Evolutionary conservation across 805 yeast genomes (phyloP).

Genomic region (Schwanniomyces sp.): DNA sequence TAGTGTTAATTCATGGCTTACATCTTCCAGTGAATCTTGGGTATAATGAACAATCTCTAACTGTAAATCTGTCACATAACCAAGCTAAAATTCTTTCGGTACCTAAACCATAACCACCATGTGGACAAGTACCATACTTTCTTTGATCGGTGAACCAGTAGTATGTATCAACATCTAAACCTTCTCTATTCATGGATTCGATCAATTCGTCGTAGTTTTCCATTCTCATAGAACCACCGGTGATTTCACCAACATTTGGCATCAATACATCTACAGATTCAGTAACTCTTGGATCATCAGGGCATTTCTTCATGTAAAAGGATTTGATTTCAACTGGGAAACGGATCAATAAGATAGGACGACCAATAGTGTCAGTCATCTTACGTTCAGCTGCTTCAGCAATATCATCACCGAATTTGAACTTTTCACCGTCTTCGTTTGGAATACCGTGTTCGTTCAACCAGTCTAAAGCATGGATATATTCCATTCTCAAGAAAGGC

Average conservation of each 20-base stretch:
- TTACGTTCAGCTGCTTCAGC: constrained; percentile 99
- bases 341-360: constrained; percentile 85
- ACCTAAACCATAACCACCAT: constrained; percentile 99
- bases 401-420: constrained; percentile 97
- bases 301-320: constrained; percentile 94
- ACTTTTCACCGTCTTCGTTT: constrained; percentile 91
- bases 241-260: constrained; percentile 99
- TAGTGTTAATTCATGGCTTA: constrained; percentile 62
- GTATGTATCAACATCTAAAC: constrained; percentile 76
- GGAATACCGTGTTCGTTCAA: constrained; percentile 90
- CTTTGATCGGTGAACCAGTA: constrained; percentile 97
- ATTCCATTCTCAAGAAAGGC: constrained; percentile 91
- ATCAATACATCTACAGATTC: constrained; percentile 97
- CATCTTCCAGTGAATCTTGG: constrained; percentile 99
- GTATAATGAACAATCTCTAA: constrained; percentile 95
- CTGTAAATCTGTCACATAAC: constrained; percentile 97
- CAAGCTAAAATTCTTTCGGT: constrained; percentile 98
- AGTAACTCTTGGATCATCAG: constrained; percentile 90
- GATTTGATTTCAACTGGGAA: constrained; percentile 98
- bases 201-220: constrained; percentile 75
- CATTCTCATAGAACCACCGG: constrained; percentile 99
- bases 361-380: constrained; percentile 94
- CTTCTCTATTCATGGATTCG: constrained; percentile 92
- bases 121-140: constrained; percentile 96
- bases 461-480: constrained; percentile 92